Percentiles rank a stretch among this genome's conserved stretches.
These are phyloP conservation scores for Verticillium alfalfae DNA, from an alignment of 2,329 filamentous ascomycete species.

Conservation along the genomic window DNA sequence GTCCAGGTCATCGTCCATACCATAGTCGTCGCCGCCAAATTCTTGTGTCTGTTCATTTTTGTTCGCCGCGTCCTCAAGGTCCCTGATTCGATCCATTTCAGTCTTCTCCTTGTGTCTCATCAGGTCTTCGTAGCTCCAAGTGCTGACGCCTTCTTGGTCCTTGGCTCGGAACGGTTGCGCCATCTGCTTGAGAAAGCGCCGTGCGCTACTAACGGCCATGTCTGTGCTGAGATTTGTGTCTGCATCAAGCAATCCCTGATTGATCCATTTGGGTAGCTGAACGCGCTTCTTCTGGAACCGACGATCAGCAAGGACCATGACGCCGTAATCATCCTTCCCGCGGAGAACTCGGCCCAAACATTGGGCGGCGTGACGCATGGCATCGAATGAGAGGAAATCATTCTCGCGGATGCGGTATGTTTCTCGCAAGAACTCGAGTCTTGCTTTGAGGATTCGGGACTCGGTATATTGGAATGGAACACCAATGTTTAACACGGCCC, in stretches of 20 bases:
- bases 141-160: conserved; percentile 88
- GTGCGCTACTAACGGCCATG: conserved; percentile 85
- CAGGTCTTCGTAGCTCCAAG: conserved; percentile 80
- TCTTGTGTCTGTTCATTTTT: conserved; percentile 18
- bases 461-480: conserved; percentile 99
- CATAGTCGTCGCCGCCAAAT: conserved; percentile 35
- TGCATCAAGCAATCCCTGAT: conserved; percentile 75
- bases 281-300: conserved; percentile 86
- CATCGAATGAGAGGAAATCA: conserved; percentile 97
- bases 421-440: conserved; percentile 92
- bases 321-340: conserved; percentile 98
- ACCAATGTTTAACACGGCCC: conserved; percentile 91
- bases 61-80: conserved; percentile 43
- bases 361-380: conserved; percentile 98
- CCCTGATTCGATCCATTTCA: conserved; percentile 61
- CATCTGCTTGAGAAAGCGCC: conserved; percentile 87
- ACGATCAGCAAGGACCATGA: conserved; percentile 96
- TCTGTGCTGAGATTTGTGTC: conserved; percentile 91
- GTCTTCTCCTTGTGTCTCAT: conserved; percentile 71
- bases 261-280: conserved; percentile 96
- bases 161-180: conserved; percentile 78
- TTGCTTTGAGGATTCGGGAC: conserved; percentile 90
- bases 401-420: conserved; percentile 96
- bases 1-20: conserved; percentile 45
- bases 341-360: conserved; percentile 90